Evolutionary conservation across 352 stramenopile species (phyloP), one percentile per base, ranked within the genome.

Genomic region (Pythium coloratum): DNA sequence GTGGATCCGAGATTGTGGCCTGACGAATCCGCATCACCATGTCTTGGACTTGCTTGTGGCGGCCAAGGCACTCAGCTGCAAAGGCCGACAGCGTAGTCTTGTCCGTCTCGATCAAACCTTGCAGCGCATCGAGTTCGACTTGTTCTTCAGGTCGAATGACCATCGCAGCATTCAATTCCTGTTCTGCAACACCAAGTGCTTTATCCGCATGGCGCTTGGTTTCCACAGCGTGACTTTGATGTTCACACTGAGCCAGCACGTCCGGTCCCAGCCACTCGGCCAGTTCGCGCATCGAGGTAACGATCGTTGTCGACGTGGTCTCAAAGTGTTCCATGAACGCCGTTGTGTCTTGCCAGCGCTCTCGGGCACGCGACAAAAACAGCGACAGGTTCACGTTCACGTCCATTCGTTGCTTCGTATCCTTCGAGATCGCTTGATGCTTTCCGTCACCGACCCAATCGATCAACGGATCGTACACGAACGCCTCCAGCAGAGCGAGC

Each of bases 311-410:
- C 20, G 44, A 64, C 10, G 63, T 59, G 4, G 62, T 34, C 6
- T 73, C 81, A 26, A 88, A 79, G 26, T 77, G 56, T 13, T 69
- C 64, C 8, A 76, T 74, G 69, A 90, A 92, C 1, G 32, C 59
- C 13, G 76, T 79, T 0, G 81, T 88, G 51, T 90, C 81, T 56
- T 90, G 80, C 14, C 80, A 73, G 16, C 86, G 82, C 65, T 96
- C 88, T 75, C 94, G 80, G 8, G 86, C 84, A 4, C 88, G 75
- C 10, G 86, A 94, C 26, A 92, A 68, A 42, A 96, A 96, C 33
- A 96, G 63, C n/a, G 88, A 94, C 13, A 96, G 69, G 20, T 94
- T 93, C 50, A 96, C 86, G 38, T 93, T 92, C 47, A 88, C 83
- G 60, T 94, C 88, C 28, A 96, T 71, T 0, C 88, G 83, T 33